Evolutionary conservation across 805 yeast species (phyloP).

Genomic region (Pichia insulana): DNA sequence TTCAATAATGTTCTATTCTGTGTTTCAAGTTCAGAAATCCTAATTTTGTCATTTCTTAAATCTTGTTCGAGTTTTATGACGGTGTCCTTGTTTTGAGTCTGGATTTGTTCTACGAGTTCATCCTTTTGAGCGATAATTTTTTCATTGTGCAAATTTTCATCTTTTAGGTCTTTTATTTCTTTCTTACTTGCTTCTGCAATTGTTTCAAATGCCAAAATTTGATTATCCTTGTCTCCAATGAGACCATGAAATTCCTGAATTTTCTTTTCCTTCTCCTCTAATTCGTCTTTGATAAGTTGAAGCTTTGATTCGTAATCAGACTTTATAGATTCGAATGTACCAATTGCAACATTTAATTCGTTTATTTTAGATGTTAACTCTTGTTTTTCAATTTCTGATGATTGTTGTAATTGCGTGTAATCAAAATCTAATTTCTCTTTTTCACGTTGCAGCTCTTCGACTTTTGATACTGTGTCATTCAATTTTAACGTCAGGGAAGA

Average conservation of each 20-base stretch:
- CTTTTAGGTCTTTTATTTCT: conserved; percentile 18
- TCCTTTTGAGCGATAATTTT: conserved; percentile 28
- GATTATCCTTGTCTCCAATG: conserved; percentile 19
- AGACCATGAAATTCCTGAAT: conserved; percentile 14
- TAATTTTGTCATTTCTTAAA: conserved; percentile 34
- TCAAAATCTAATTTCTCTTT: conserved; percentile 12
- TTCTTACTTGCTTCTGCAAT: conserved; percentile 5
- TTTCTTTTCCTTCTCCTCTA: conserved; percentile 20
- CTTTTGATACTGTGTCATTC: conserved; percentile 11
- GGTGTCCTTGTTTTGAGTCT: conserved; percentile 39
- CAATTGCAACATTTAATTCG: conserved; percentile 19
- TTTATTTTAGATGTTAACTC: conserved; percentile 15
- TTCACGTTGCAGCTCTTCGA: conserved; percentile 10
- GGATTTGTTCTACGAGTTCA: conserved; percentile 28
- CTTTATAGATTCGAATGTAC: conserved; percentile 20
- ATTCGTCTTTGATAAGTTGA: conserved; percentile 24
- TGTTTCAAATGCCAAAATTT: conserved; percentile 19
- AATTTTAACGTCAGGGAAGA: conserved; percentile 7
- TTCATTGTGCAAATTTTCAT: conserved; percentile 30
- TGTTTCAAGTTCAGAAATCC: conserved; percentile 48
- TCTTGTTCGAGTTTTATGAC: conserved; percentile 37
- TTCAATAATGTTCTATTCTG: conserved; percentile 63
- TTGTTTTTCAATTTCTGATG: conserved; percentile 9
- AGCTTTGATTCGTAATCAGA: conserved; percentile 26
- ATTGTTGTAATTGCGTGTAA: conserved; percentile 9